Conservation (phyloP, 2,329 filamentous ascomycete species). For the Paecilomyces formosus region DNA sequence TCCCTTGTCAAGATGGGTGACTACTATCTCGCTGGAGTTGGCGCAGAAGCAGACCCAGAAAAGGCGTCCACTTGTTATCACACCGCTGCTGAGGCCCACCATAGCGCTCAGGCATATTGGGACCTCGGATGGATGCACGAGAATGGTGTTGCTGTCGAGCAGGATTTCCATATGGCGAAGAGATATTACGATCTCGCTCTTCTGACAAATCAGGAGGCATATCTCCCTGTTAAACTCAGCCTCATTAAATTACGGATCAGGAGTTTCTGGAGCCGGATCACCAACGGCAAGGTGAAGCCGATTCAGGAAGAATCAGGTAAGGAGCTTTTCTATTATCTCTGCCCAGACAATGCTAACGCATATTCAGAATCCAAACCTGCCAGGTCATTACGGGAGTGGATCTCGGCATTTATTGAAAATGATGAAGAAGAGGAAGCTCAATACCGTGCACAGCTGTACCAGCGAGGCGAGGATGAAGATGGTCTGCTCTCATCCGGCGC, state of each 20-base stretch:
- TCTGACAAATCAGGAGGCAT: constrained; percentile 86
- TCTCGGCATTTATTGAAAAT: constrained; percentile 72
- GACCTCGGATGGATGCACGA: constrained; percentile 99
- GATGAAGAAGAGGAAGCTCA: constrained; percentile 56
- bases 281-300: constrained; percentile 81
- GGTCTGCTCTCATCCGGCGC: constrained; percentile 19
- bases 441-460: constrained; percentile 51
- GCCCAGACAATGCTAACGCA: constrained; percentile 18
- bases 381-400: constrained; percentile 78
- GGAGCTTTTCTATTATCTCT: constrained; percentile 17
- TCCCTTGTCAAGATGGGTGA: constrained; percentile 97
- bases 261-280: constrained; percentile 92
- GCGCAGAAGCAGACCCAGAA: constrained; percentile 62
- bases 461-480: constrained; percentile 22
- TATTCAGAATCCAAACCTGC: constrained; percentile 58
- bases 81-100: constrained; percentile 81
- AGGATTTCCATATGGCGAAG: constrained; percentile 96
- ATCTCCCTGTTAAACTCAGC: constrained; percentile 83
- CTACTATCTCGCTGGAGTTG: constrained; percentile 83
- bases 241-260: constrained; percentile 75
- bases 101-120: constrained; percentile 91
- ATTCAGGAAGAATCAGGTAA: constrained; percentile 83
- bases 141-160: constrained; percentile 83
- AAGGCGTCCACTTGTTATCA: constrained; percentile 93
- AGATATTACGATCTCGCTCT: constrained; percentile 90